A percentile compares a stretch with the other conserved stretches of the same genome.
Conservation (phyloP, 176 grass and related monocot genomes). For the Musa beccarii region DNA sequence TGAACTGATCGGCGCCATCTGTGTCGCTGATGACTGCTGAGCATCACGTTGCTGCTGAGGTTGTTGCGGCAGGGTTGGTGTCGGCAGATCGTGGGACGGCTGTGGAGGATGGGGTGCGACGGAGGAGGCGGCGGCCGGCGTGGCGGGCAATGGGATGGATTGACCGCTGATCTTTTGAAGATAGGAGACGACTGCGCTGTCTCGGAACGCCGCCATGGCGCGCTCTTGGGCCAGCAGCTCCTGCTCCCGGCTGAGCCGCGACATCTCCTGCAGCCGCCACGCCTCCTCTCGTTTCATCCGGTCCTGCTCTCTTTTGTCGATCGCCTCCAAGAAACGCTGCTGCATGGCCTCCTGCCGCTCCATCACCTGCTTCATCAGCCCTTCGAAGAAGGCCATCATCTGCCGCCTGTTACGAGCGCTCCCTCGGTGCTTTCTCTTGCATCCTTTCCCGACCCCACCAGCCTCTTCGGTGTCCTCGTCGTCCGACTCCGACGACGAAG, state of each 20-base stretch:
- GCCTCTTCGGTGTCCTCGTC: conserved; percentile 44
- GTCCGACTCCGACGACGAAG: conserved; percentile 21
- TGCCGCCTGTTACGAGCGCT: not conserved
- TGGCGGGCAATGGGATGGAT: conserved; percentile 8
- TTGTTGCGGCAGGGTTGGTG: not conserved
- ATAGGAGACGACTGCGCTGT: conserved; percentile 33
- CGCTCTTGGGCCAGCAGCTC: conserved; percentile 53
- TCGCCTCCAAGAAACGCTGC: conserved; percentile 44
- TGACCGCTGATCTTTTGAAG: not conserved
- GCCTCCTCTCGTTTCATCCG: conserved; percentile 62
- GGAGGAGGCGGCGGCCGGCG: not conserved
- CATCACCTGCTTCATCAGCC: conserved; percentile 54
- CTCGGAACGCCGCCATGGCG: conserved; percentile 43
- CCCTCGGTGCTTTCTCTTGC: conserved; percentile 39
- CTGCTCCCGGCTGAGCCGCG: conserved; percentile 51
- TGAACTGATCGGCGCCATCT: conserved; percentile 17
- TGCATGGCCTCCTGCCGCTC: conserved; percentile 71
- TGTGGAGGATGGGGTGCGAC: not conserved
- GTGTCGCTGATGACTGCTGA: not conserved
- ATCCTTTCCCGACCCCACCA: conserved; percentile 16
- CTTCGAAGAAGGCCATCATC: conserved; percentile 61
- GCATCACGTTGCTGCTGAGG: conserved; percentile 7
- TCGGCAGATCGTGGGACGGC: not conserved
- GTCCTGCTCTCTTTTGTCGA: conserved; percentile 56
- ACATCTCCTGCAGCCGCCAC: conserved; percentile 58